A percentile compares a stretch with the other conserved stretches of the same genome.
phyloP scores from a whole-genome alignment of 140 eudicot species.

The Bidens hawaiensis region DNA sequence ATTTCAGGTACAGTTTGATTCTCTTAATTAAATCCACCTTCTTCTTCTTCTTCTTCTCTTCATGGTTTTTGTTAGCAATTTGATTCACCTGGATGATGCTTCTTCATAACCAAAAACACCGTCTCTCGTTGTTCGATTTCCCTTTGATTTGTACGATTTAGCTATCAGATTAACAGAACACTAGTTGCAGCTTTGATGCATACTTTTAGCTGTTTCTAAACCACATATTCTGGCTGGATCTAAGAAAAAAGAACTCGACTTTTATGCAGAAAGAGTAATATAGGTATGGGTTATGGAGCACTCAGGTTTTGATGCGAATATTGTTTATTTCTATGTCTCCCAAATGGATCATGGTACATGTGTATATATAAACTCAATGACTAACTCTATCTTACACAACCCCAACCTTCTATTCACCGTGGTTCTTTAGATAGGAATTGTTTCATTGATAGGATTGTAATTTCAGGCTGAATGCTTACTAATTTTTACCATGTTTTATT shows the following conservation, averaged over 20 bases:
- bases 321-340: too few relatives aligned
- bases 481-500: not conserved
- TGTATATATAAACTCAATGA: too few relatives aligned
- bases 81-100: not conserved
- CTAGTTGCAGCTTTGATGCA: not conserved
- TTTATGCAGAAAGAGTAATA: too few relatives aligned
- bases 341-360: too few relatives aligned
- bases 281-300: too few relatives aligned
- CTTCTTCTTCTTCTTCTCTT: too few relatives aligned
- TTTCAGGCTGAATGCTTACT: not conserved
- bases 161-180: not conserved
- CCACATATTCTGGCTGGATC: not conserved
- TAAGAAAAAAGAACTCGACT: too few relatives aligned
- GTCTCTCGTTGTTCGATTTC: not conserved
- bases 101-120: not conserved
- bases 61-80: too few relatives aligned
- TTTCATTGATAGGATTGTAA: not conserved
- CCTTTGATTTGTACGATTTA: not conserved
- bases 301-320: too few relatives aligned
- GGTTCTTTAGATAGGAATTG: too few relatives aligned
- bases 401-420: too few relatives aligned
- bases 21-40: not conserved
- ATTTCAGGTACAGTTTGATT: not conserved
- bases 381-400: too few relatives aligned
- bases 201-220: not conserved